These are phyloP conservation scores for Eleusine coracana DNA, from an alignment of 176 grass and related monocot genomes.

Conservation along the genomic window DNA sequence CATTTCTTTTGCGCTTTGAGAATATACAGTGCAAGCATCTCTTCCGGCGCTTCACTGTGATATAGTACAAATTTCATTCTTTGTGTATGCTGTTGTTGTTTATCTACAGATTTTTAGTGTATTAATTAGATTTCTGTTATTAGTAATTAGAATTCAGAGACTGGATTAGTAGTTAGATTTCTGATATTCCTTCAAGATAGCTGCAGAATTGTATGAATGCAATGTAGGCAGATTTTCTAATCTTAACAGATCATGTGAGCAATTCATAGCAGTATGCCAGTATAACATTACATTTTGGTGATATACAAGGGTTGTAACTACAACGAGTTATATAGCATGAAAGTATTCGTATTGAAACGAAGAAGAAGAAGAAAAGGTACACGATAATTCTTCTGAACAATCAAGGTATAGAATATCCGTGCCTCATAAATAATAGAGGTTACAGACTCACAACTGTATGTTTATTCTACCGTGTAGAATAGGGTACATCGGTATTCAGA, in stretches of 20 bases:
- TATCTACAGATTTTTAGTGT: background rate
- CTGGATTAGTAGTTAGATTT: background rate
- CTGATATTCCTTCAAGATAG: background rate
- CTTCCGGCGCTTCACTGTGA: background rate
- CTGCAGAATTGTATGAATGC: too few species aligned
- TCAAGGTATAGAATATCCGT: background rate
- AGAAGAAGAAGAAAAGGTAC: background rate
- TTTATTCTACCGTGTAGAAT: background rate
- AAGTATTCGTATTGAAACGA: background rate
- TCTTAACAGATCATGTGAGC: too few species aligned
- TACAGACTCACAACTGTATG: background rate
- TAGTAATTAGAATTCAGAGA: background rate
- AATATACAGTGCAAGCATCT: too few species aligned
- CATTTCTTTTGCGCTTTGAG: background rate
- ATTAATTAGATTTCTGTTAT: background rate
- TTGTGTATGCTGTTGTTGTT: background rate
- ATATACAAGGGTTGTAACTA: too few species aligned
- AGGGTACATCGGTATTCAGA: background rate
- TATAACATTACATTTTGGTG: too few species aligned
- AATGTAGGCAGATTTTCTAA: too few species aligned
- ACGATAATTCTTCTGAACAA: background rate
- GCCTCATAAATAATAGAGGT: slow-evolving; percentile 21
- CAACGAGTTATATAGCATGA: too few species aligned
- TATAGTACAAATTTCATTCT: background rate
- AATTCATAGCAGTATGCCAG: too few species aligned